Evolutionary conservation across 169 alveolate species (phyloP).

Genomic region (Prorocentrum cordatum): DNA sequence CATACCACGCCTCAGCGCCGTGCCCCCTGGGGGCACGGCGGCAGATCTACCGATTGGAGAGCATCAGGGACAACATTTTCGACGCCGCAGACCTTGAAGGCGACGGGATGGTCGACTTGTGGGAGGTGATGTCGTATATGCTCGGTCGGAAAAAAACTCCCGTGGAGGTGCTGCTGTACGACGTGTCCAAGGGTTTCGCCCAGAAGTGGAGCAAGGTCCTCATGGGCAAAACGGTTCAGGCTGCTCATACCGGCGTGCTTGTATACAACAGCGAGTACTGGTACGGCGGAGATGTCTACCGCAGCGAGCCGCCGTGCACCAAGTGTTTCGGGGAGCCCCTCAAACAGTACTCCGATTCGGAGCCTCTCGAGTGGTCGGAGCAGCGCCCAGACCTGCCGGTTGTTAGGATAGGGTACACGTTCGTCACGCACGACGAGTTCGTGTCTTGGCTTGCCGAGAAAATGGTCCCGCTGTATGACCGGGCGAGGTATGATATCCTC

Average conservation of each 20-base stretch:
- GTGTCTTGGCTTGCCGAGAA: too few species aligned
- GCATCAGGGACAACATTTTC: too few species aligned
- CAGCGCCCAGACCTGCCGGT: slow-evolving; percentile 31
- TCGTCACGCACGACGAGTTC: slow-evolving; percentile 30
- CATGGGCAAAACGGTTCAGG: background rate
- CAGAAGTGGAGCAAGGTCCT: background rate
- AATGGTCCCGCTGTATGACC: too few species aligned
- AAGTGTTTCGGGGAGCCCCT: slow-evolving; percentile 50
- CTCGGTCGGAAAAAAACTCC: slow-evolving; percentile 55
- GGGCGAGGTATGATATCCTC: slow-evolving; percentile 37
- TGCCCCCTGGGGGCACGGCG: too few species aligned
- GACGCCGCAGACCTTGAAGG: too few species aligned
- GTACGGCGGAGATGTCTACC: slow-evolving; percentile 45
- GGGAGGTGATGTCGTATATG: slow-evolving; percentile 59
- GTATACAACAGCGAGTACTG: slow-evolving; percentile 39
- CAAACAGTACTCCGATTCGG: too few species aligned
- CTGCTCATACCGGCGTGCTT: slow-evolving; percentile 42
- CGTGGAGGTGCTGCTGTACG: slow-evolving; percentile 44
- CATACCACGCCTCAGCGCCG: too few species aligned
- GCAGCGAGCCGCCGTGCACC: slow-evolving; percentile 51
- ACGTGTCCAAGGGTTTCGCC: slow-evolving; percentile 27
- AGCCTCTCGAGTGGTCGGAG: too few species aligned
- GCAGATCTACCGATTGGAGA: too few species aligned
- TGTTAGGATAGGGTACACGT: slow-evolving; percentile 31
- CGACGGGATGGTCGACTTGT: slow-evolving; percentile 37